These are phyloP conservation scores for Brettanomyces nanus DNA, from an alignment of 805 yeast species.

Conservation along the genomic window DNA sequence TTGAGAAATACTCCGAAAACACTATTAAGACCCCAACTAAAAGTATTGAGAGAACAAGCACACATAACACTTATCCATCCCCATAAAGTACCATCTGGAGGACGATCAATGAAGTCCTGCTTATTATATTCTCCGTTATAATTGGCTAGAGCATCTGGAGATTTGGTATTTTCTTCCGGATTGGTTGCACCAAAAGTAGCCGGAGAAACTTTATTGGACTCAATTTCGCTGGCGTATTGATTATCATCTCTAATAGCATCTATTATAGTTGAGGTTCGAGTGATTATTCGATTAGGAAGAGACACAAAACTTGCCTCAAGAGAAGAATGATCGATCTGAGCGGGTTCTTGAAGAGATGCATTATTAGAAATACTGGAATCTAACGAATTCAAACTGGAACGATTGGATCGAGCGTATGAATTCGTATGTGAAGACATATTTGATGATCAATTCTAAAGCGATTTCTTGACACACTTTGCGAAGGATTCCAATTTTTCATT, in stretches of 20 bases:
- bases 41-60: slow-evolving; percentile 24
- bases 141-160: slow-evolving; percentile 4
- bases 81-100: slow-evolving; percentile 37
- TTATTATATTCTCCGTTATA: slow-evolving; percentile 27
- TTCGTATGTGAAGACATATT: too few relatives aligned
- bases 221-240: slow-evolving; percentile 2
- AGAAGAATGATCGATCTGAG: slow-evolving; percentile 2
- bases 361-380: too few relatives aligned
- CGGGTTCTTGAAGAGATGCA: too few relatives aligned
- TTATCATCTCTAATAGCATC: slow-evolving; percentile 25
- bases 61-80: slow-evolving; percentile 42
- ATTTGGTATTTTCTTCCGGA: not conserved
- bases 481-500: too few relatives aligned
- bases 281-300: slow-evolving; percentile 7
- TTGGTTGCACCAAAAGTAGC: slow-evolving; percentile 2
- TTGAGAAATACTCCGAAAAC: slow-evolving; percentile 47
- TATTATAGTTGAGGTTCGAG: slow-evolving; percentile 19
- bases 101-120: slow-evolving; percentile 21
- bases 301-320: not conserved
- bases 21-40: slow-evolving; percentile 50
- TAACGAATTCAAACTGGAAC: too few relatives aligned
- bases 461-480: too few relatives aligned
- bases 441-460: too few relatives aligned
- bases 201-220: not conserved
- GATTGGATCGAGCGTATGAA: too few relatives aligned